Percentiles rank a stretch among this genome's conserved stretches.
Evolutionary conservation across 495 filamentous ascomycete genomes (phyloP).

Genomic region (Hamigera avellanea): DNA sequence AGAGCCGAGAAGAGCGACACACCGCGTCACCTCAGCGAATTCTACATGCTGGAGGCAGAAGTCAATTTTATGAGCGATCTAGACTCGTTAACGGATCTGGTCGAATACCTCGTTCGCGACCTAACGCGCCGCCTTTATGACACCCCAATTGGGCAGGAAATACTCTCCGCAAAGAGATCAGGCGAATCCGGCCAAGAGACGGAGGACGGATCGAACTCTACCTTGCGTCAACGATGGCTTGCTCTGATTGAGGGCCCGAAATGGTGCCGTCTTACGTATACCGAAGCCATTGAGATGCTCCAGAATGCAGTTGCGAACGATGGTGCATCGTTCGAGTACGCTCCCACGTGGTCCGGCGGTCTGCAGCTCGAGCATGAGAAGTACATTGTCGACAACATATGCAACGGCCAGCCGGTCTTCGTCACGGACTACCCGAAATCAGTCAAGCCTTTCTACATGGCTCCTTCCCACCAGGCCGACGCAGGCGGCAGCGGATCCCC

Average conservation of each 20-base stretch:
- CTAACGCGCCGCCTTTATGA: conserved; percentile 43
- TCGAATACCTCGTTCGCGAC: conserved; percentile 64
- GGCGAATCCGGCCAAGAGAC: conserved; percentile 23
- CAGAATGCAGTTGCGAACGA: conserved; percentile 41
- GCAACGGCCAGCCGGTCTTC: conserved; percentile 66
- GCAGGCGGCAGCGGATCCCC: conserved; percentile 7
- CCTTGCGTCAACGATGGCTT: conserved; percentile 57
- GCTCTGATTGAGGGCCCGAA: conserved; percentile 41
- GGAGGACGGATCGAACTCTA: conserved; percentile 20
- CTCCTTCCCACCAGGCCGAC: conserved; percentile 31
- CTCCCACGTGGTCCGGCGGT: conserved; percentile 58
- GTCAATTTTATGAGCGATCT: conserved; percentile 64
- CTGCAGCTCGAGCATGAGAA: conserved; percentile 90
- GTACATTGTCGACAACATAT: conserved; percentile 64
- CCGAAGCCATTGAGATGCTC: conserved; percentile 59
- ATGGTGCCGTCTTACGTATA: conserved; percentile 85
- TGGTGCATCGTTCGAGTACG: conserved; percentile 47
- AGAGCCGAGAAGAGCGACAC: conserved; percentile 93
- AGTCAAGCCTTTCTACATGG: conserved; percentile 97
- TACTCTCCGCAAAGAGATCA: conserved; percentile 34
- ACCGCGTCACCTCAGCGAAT: conserved; percentile 87
- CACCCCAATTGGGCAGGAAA: conserved; percentile 51
- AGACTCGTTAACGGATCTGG: conserved; percentile 56
- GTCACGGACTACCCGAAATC: conserved; percentile 81
- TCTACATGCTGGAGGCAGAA: conserved; percentile 97